Percentiles rank a stretch among this genome's conserved stretches.
Conservation (phyloP, 352 stramenopile species). For the Stephanocyclus meneghinianus region DNA sequence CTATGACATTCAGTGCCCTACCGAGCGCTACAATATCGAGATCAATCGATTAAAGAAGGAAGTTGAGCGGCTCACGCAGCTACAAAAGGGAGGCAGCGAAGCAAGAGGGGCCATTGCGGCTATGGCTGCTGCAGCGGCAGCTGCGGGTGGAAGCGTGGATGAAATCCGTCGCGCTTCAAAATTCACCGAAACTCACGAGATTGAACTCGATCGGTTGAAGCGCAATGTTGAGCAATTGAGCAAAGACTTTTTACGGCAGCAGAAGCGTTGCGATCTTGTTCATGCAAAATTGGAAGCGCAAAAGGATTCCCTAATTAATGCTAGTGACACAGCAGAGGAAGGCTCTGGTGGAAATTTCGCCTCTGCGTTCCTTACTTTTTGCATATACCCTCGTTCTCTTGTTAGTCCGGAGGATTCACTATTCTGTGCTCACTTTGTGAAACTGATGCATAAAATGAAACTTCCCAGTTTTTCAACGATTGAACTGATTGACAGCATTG, state of each 20-base stretch:
- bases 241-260: constrained; percentile 63
- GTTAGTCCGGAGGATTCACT: constrained; percentile 76
- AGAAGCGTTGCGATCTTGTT: constrained; percentile 59
- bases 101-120: constrained; percentile 32
- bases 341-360: constrained; percentile 36
- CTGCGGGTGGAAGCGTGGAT: constrained; percentile 35
- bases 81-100: constrained; percentile 46
- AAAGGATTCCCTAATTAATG: constrained; percentile 42
- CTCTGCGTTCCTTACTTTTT: constrained; percentile 67
- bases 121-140: constrained; percentile 36
- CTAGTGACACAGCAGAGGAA: constrained; percentile 4
- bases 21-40: constrained; percentile 66
- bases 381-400: constrained; percentile 71
- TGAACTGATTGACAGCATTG: constrained; percentile 67
- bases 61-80: constrained; percentile 54
- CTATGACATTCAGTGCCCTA: constrained; percentile 74
- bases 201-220: constrained; percentile 50
- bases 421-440: constrained; percentile 75
- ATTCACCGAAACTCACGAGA: constrained; percentile 41
- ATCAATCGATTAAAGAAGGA: constrained; percentile 70
- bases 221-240: constrained; percentile 43
- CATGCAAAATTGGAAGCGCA: constrained; percentile 50
- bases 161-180: constrained; percentile 39
- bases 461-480: constrained; percentile 75
- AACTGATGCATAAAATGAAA: constrained; percentile 73